phyloP scores from a whole-genome alignment of 768 basidiomycete species.

The Tubosaeta brunneosetosa region DNA sequence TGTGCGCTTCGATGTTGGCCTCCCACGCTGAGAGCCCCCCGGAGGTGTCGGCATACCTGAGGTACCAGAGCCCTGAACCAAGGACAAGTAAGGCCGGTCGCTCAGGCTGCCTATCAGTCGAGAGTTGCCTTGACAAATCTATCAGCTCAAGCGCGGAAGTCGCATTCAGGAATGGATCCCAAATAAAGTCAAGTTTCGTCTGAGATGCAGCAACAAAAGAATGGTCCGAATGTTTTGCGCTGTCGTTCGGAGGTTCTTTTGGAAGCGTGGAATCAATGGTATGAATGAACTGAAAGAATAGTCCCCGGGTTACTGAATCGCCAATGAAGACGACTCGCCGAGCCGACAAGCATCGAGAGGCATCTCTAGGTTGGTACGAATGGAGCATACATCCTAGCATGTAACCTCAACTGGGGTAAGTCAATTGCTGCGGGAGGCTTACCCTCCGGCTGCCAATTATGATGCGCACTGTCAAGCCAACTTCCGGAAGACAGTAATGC shows the following conservation, averaged over 20 bases:
- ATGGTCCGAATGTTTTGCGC: conserved; percentile 68
- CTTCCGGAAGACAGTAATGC: conserved; percentile 66
- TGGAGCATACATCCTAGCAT: conserved; percentile 74
- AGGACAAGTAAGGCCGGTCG: conserved; percentile 70
- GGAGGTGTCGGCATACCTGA: conserved; percentile 66
- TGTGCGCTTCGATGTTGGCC: conserved; percentile 60
- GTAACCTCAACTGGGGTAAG: conserved; percentile 6
- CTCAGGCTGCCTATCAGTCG: conserved; percentile 7
- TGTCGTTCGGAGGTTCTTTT: conserved; percentile 46
- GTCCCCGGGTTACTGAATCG: conserved; percentile 74
- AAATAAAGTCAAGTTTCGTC: conserved; percentile 55
- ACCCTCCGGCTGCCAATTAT: conserved; percentile 87
- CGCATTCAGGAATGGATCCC: conserved; percentile 87
- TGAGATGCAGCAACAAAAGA: conserved; percentile 42
- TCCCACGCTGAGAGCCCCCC: conserved; percentile 81
- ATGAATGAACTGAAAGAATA: conserved; percentile 73
- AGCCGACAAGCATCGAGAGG: conserved; percentile 49
- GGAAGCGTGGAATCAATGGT: conserved; percentile 56
- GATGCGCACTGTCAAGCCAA: conserved; percentile 67
- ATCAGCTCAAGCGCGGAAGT: conserved; percentile 50
- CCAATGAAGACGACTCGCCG: conserved; percentile 73
- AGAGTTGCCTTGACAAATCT: conserved; percentile 7
- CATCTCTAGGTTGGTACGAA: conserved; percentile 53
- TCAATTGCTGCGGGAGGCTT: conserved; percentile 24
- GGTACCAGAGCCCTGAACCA: conserved; percentile 87